Evolutionary conservation across 2,329 filamentous ascomycete genomes (phyloP).

Genomic region (Parafenestella ontariensis): DNA sequence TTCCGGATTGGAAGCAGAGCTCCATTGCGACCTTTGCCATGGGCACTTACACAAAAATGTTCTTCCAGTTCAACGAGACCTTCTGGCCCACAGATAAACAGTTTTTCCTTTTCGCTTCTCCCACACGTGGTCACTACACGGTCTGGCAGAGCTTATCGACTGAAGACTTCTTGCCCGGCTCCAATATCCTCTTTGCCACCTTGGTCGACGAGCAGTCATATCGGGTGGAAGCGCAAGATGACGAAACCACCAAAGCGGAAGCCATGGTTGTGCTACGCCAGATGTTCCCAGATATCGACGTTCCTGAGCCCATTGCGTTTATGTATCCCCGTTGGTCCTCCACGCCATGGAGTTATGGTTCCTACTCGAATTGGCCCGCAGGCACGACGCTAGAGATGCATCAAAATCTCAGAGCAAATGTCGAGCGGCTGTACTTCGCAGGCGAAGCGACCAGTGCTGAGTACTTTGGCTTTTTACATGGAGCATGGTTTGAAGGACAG

Average conservation of each 20-base stretch:
- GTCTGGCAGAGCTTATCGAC: slow-evolving; percentile 69
- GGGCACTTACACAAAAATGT: slow-evolving; percentile 77
- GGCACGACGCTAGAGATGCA: slow-evolving; percentile 70
- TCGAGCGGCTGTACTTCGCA: slow-evolving; percentile 68
- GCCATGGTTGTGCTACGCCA: slow-evolving; percentile 63
- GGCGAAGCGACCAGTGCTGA: slow-evolving; percentile 69
- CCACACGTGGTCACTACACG: slow-evolving; percentile 61
- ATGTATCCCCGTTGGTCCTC: slow-evolving; percentile 66
- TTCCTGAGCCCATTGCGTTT: slow-evolving; percentile 68
- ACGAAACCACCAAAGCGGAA: slow-evolving; percentile 64
- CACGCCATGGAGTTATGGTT: slow-evolving; percentile 62
- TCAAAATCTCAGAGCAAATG: slow-evolving; percentile 71
- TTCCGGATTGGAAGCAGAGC: slow-evolving; percentile 68
- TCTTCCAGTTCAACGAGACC: slow-evolving; percentile 70
- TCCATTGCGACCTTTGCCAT: slow-evolving; percentile 70
- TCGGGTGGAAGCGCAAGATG: slow-evolving; percentile 64
- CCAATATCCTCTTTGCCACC: slow-evolving; percentile 71
- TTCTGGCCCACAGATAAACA: slow-evolving; percentile 68
- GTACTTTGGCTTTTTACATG: slow-evolving; percentile 71
- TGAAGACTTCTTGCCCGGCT: slow-evolving; percentile 65
- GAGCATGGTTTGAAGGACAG: slow-evolving; percentile 46
- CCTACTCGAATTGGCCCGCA: slow-evolving; percentile 72
- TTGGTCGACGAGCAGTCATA: slow-evolving; percentile 65
- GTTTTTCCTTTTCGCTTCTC: slow-evolving; percentile 62
- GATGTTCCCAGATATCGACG: slow-evolving; percentile 65